phyloP scores from a whole-genome alignment of 2,329 filamentous ascomycete species.

The Microcyclosporella mali region DNA sequence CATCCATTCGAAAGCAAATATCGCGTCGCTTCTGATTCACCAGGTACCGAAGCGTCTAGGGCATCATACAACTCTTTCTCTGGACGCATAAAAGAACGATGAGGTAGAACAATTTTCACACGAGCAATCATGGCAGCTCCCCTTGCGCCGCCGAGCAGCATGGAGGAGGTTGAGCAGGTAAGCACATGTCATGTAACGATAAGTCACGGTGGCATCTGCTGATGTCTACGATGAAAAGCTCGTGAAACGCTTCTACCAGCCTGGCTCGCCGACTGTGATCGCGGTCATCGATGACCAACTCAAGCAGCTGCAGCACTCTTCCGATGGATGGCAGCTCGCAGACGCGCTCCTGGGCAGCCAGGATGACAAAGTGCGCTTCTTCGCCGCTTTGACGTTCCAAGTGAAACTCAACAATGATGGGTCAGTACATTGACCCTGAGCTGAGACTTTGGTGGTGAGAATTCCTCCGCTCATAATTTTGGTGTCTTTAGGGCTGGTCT shows the following conservation, averaged over 20 bases:
- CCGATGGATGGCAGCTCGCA: constrained; percentile 79
- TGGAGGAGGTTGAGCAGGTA: constrained; percentile 18
- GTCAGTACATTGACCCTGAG: constrained; percentile 29
- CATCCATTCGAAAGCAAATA: neutral
- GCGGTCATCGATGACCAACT: constrained; percentile 63
- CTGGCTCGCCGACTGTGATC: constrained; percentile 40
- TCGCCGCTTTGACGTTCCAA: constrained; percentile 85
- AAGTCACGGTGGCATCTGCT: too few relatives aligned
- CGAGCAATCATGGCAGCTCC: neutral
- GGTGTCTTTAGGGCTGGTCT: constrained; percentile 37
- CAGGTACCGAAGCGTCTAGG: too few relatives aligned
- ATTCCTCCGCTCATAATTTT: constrained; percentile 15
- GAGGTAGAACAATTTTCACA: too few relatives aligned
- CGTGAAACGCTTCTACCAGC: constrained; percentile 48
- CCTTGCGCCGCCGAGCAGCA: constrained; percentile 14
- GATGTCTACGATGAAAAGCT: constrained; percentile 26
- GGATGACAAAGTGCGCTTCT: constrained; percentile 77
- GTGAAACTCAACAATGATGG: constrained; percentile 71
- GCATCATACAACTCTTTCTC: too few relatives aligned
- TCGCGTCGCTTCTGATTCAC: too few relatives aligned
- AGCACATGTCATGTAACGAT: neutral
- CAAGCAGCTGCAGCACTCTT: constrained; percentile 69
- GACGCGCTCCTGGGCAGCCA: constrained; percentile 64
- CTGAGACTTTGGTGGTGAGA: constrained; percentile 26
- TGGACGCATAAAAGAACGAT: too few relatives aligned